Evolutionary conservation across 1,139 yeast genomes (phyloP), one percentile per base, ranked within the genome.

Genomic region (Yamadazyma siamensis): DNA sequence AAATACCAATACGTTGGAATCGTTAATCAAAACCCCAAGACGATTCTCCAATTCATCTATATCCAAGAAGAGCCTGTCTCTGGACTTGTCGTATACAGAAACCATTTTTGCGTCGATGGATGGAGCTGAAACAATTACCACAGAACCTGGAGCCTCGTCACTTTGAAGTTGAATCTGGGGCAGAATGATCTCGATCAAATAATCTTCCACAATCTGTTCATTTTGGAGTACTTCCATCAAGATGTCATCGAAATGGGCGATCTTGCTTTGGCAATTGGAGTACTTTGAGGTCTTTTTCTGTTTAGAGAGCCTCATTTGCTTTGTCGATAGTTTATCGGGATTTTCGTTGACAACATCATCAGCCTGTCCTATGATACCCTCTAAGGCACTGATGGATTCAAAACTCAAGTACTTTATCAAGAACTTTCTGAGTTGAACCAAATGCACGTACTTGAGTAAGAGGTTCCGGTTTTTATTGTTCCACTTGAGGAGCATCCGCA

Each of bases 101-200:
- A 65, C 43, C 11, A 67, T 57, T 35, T 66, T 65, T 4, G 63
- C 57, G 35, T 64, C 62, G 23, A 69, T 61, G 2, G 44, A 38
- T 2, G 75, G 75, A 0, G 74, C 57, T 0, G 73, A 46, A 4
- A 62, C 41, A 13, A 59, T 38, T n/a, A 87, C 71, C 33, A 85
- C 77, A 2, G 82, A 69, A 28, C 75, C 75, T 0, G 79, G 76
- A 27, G 76, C 75, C 31, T 75, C 75, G 21, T 80, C 80, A 31
- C 85, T 72, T 38, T 82, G 80, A 14, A 89, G 55, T 50, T 89
- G 95, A 30, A 91, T 76, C 51, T 91, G 97, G 0, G 98, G 97
- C 2, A 89, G 75, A 9, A 86, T 65, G 22, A 89, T 68, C 36
- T 85, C 85, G 27, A 89, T 67, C 40, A 80, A 54, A 47, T 76